Conservation (phyloP, 805 yeast genomes). For the Saccharomycopsis vini region DNA sequence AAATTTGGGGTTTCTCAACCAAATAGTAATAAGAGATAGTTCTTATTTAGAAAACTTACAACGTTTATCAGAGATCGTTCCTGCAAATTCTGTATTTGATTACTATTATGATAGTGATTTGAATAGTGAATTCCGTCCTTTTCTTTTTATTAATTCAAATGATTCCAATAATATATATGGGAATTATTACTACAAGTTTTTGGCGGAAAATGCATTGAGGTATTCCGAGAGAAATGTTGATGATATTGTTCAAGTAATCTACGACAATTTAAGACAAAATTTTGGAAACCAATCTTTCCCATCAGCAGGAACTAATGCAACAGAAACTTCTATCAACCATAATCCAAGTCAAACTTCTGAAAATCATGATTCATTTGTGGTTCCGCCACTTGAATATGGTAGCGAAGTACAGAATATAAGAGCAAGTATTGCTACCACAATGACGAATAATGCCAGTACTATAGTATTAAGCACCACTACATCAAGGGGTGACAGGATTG, state of each 20-base stretch:
- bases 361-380: too few species aligned
- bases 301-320: background rate
- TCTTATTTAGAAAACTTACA: constrained; percentile 16
- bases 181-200: constrained; percentile 18
- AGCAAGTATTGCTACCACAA: too few species aligned
- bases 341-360: too few species aligned
- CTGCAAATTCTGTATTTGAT: constrained; percentile 9
- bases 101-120: constrained; percentile 15
- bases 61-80: constrained; percentile 1
- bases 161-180: constrained; percentile 14
- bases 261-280: constrained; percentile 8
- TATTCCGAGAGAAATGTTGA: constrained; percentile 19
- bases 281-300: too few species aligned
- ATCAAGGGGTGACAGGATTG: too few species aligned
- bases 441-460: constrained; percentile 7
- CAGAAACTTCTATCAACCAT: too few species aligned
- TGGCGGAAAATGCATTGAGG: constrained; percentile 18
- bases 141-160: constrained; percentile 12
- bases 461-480: constrained; percentile 1
- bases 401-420: too few species aligned
- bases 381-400: too few species aligned
- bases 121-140: constrained; percentile 15
- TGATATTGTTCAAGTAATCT: constrained; percentile 18
- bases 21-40: constrained; percentile 16
- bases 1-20: constrained; percentile 12